Base-by-base conservation (phyloP, 345 rosid species). In the Clausena lansium region DNA sequence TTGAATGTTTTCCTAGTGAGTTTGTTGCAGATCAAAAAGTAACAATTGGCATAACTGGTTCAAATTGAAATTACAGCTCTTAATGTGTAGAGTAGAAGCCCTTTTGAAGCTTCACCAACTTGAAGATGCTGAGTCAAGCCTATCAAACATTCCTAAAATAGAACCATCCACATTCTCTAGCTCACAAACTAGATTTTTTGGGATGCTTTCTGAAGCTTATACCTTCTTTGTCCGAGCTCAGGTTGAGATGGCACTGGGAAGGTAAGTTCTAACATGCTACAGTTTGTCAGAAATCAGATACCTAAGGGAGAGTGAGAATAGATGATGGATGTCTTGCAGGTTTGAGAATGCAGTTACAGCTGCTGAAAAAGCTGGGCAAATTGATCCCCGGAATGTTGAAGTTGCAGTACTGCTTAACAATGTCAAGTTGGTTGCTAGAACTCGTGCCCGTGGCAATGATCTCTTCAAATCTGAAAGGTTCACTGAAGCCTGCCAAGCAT, bases 1-100 rank as follows among this genome's bases (percentile, higher is more conserved):
- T 36, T 57, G 17, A 54, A 32, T 9, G 22, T 71, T 72, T 59
- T 35, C n/a, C 33, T 27, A 8, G 70, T 45, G 27, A 55, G 50
- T 15, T 33, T 2, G 8, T 13, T 76, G 70, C 50, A 73, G 47
- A 73, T 80, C 39, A 14, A 65, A 38, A 52, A 20, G 17, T 45
- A 62, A 63, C 67, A 61, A 61, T 70, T 80, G 75, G 54, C 83
- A 81, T 79, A 81, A 77, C 79, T 77, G 81, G 74, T 83, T 76
- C 75, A 70, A 71, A 77, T 87, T 83, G 81, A 83, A 90, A 89
- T 84, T 88, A 80, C 98, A 97, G 99, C 92, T 97, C 86, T 82
- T 81, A 84, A 87, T 93, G 93, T 97, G 97, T 94, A 94, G 92
- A 92, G 98, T 84, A 57, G 99, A 97, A 89, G 99, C 98, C 68